phyloP scores from a whole-genome alignment of 2,329 filamentous ascomycete species.

The Scedosporium minutisporum region DNA sequence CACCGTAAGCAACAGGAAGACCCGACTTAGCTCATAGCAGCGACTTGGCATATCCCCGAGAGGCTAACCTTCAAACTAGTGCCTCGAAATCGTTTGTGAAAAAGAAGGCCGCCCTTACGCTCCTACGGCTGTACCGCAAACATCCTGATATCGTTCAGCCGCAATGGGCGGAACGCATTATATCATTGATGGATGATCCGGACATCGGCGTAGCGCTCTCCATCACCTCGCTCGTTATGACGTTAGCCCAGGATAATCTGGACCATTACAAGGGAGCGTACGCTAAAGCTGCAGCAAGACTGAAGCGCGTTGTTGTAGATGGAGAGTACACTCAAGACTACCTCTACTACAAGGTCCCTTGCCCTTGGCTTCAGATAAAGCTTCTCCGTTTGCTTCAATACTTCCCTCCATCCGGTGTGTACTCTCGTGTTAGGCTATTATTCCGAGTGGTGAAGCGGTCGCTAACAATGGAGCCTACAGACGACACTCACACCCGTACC shows the following conservation, averaged over 20 bases:
- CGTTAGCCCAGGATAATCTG: conserved; percentile 85
- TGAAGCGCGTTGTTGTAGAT: conserved; percentile 87
- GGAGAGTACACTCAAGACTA: conserved; percentile 86
- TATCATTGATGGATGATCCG: conserved; percentile 95
- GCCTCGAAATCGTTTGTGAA: conserved; percentile 94
- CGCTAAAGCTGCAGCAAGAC: conserved; percentile 77
- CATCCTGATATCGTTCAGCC: conserved; percentile 87
- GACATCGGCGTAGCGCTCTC: conserved; percentile 93
- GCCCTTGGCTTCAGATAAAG: conserved; percentile 97
- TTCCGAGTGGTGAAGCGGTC: conserved; percentile 12
- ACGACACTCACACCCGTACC: conserved; percentile 83
- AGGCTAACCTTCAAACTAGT: conserved; percentile 16
- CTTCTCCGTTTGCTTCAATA: conserved; percentile 86
- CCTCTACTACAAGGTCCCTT: conserved; percentile 98
- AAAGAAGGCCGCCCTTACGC: conserved; percentile 93
- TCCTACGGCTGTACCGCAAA: conserved; percentile 90
- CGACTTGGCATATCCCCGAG: conserved; percentile 6
- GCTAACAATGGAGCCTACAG: conserved; percentile 31
- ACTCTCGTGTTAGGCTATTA: background rate
- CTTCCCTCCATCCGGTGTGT: conserved; percentile 80
- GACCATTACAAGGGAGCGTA: conserved; percentile 92
- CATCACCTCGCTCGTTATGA: conserved; percentile 91
- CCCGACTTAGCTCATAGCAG: background rate
- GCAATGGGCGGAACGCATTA: conserved; percentile 95
- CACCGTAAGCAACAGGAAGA: conserved; percentile 55